Conservation (phyloP, 2,329 filamentous ascomycete genomes). For the Grosmannia clavigera region DNA sequence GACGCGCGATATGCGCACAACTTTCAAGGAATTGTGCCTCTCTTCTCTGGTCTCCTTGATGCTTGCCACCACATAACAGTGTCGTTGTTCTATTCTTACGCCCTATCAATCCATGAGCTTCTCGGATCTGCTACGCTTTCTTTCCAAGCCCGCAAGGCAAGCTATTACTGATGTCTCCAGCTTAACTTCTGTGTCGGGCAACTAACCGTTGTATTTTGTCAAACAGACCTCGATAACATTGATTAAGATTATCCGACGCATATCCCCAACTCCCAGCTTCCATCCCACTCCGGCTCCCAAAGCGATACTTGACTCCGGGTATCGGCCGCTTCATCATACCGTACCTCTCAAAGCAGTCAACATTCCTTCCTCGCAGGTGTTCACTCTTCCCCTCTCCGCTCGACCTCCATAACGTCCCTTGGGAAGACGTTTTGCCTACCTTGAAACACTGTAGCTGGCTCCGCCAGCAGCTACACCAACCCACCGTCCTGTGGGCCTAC, state of each 20-base stretch:
- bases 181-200: background rate
- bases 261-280: background rate
- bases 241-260: constrained; percentile 11
- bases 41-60: background rate
- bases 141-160: constrained; percentile 90
- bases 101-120: constrained; percentile 63
- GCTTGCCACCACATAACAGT: background rate
- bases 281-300: background rate
- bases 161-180: constrained; percentile 21
- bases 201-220: background rate
- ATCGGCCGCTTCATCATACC: constrained; percentile 44
- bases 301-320: constrained; percentile 68
- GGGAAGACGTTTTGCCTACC: constrained; percentile 45
- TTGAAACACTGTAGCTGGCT: constrained; percentile 61
- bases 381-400: constrained; percentile 69
- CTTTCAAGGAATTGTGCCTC: background rate
- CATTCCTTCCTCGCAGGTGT: constrained; percentile 77
- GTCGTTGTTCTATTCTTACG: background rate
- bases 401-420: constrained; percentile 83
- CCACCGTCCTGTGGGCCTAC: constrained; percentile 80
- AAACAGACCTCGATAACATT: constrained; percentile 49
- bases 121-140: constrained; percentile 81
- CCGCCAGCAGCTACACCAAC: constrained; percentile 59
- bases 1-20: background rate
- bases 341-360: constrained; percentile 44